Evolutionary conservation across 305 asterid genomes (phyloP), one percentile per base, ranked within the genome.

Genomic region (Salvia sclarea): DNA sequence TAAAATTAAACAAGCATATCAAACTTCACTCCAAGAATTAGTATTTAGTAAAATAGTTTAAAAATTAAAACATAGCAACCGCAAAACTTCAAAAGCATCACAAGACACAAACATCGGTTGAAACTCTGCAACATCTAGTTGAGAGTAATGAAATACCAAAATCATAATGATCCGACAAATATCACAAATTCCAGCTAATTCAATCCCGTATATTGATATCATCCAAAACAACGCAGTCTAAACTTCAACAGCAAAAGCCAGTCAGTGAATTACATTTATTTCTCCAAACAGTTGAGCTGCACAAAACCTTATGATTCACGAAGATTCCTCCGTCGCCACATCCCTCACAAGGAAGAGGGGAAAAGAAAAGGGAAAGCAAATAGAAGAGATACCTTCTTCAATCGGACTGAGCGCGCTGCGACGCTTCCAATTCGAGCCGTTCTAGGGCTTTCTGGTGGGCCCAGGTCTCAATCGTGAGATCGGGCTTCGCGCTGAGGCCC

Each of bases 401-500:
- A 49, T 85, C 87, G 48, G 82, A 66, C 21, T 80, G 84, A 16
- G 47, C 61, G 35, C 75, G 9, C 71, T 65, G 75, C 38, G 79
- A 58, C 6, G 85, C 66, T 55, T 89, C 95, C 53, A 72, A 74
- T 67, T 81, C 85, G 76, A 90, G 91, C 70, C 97, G 86, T 54
- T 88, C 88, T 8, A 87, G 88, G 78, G 95, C 95, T 78, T 88
- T 84, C 73, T 82, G 87, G 70, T 88, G 97, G 13, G 92, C 93
- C 97, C 95, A 90, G 37, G 97, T 83, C 71, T 90, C 95, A 55
- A 86, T 79, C 49, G 96, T 86, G 59, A 88, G 89, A 86, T 88
- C 94, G 75, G 95, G 97, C 83, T 90, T 90, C 35, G 95, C 95
- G 53, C 84, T 86, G 57, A 90, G 91, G 8, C 97, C 97, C 12